Conservation (phyloP, 352 stramenopile genomes). For the Globisporangium heterothallicum region DNA sequence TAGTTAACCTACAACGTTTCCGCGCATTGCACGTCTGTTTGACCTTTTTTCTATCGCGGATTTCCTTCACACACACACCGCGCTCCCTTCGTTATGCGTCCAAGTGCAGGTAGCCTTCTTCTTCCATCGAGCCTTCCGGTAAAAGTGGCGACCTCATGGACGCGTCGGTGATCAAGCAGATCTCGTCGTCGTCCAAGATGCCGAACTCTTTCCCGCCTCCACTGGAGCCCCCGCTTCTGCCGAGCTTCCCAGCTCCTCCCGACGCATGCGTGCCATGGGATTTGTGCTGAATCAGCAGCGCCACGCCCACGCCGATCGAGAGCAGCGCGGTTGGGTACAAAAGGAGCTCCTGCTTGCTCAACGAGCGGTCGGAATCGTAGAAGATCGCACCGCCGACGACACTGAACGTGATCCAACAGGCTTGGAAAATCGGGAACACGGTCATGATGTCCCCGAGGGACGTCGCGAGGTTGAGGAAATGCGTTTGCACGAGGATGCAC, state of each 20-base stretch:
- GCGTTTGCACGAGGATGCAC: conserved; percentile 82
- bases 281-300: conserved; percentile 63
- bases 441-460: conserved; percentile 85
- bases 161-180: conserved; percentile 55
- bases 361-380: conserved; percentile 67
- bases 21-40: too few relatives aligned
- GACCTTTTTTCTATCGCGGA: conserved; percentile 5
- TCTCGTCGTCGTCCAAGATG: conserved; percentile 36
- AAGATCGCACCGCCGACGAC: conserved; percentile 81
- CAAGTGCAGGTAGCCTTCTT: conserved; percentile 55
- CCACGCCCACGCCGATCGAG: conserved; percentile 62
- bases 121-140: conserved; percentile 29
- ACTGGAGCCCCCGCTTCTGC: too few relatives aligned
- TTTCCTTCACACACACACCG: neutral
- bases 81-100: conserved; percentile 15
- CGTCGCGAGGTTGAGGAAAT: conserved; percentile 86
- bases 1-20: too few relatives aligned
- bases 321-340: conserved; percentile 73
- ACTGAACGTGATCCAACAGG: conserved; percentile 86
- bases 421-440: conserved; percentile 86
- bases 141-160: conserved; percentile 64
- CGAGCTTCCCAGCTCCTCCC: conserved; percentile 14
- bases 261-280: neutral
- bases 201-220: conserved; percentile 19
- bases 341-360: conserved; percentile 46